phyloP scores from a whole-genome alignment of 495 filamentous ascomycete genomes.

The Talaromyces nanjingensis region DNA sequence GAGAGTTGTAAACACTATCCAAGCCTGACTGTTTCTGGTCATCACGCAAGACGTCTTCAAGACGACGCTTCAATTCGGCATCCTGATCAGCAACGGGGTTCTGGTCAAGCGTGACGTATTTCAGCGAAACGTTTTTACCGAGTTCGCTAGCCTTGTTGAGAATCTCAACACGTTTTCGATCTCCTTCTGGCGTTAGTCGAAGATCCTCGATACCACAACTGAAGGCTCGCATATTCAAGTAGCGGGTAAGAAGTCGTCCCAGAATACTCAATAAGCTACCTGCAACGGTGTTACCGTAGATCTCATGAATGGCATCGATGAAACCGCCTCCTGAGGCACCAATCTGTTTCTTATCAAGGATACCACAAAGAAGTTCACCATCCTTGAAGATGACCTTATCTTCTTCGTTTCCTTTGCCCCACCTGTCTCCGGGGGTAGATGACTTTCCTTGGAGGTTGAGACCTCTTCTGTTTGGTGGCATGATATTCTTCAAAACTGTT shows the following conservation, averaged over 20 bases:
- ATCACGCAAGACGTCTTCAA: slow-evolving; percentile 87
- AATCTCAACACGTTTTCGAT: slow-evolving; percentile 60
- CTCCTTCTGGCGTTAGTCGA: slow-evolving; percentile 73
- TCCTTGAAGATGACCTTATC: slow-evolving; percentile 76
- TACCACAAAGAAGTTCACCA: slow-evolving; percentile 81
- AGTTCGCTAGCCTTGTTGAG: slow-evolving; percentile 63
- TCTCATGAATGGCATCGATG: slow-evolving; percentile 86
- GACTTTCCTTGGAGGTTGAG: slow-evolving; percentile 74
- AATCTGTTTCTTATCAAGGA: slow-evolving; percentile 94
- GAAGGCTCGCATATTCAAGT: slow-evolving; percentile 88
- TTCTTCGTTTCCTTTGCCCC: slow-evolving; percentile 67
- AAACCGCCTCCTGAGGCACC: slow-evolving; percentile 82
- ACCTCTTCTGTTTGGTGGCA: slow-evolving; percentile 64
- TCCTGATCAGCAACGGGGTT: slow-evolving; percentile 50
- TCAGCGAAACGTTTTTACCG: slow-evolving; percentile 75
- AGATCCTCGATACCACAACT: slow-evolving; percentile 98
- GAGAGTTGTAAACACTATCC: slow-evolving; percentile 76
- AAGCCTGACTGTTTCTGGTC: slow-evolving; percentile 82
- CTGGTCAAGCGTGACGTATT: slow-evolving; percentile 83
- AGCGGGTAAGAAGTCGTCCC: slow-evolving; percentile 81
- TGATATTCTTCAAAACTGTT: slow-evolving; percentile 88
- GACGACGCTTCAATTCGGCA: slow-evolving; percentile 60
- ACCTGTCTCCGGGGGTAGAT: slow-evolving; percentile 65
- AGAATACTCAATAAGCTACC: slow-evolving; percentile 82
- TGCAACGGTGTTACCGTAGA: slow-evolving; percentile 81